Evolutionary conservation across 352 stramenopile genomes (phyloP).

Genomic region (Blastocystis sp.): DNA sequence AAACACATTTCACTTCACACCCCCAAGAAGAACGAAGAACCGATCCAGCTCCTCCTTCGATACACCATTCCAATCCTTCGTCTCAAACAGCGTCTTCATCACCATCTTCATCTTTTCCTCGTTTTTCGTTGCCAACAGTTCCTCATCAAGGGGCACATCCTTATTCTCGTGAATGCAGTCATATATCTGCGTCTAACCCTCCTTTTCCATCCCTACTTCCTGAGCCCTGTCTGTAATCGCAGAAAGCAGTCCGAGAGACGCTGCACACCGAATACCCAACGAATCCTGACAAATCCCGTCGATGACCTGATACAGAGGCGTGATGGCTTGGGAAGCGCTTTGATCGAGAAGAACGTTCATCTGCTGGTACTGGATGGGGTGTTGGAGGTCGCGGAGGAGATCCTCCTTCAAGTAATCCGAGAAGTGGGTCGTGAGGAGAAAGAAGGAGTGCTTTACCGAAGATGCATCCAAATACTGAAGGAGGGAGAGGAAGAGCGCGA

Average conservation of each 20-base stretch:
- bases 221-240: conserved; percentile 37
- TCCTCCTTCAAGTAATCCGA: conserved; percentile 39
- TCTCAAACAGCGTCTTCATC: conserved; percentile 43
- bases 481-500: conserved; percentile 43
- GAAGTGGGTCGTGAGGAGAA: conserved; percentile 60
- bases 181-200: conserved; percentile 26
- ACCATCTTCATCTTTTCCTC: neutral
- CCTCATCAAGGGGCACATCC: neutral
- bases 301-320: conserved; percentile 46
- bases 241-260: neutral
- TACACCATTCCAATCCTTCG: conserved; percentile 42
- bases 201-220: neutral
- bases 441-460: neutral
- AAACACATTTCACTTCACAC: neutral
- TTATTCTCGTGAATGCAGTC: conserved; percentile 55
- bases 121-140: conserved; percentile 12
- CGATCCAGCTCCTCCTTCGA: conserved; percentile 18
- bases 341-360: conserved; percentile 58
- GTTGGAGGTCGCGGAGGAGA: neutral
- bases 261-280: conserved; percentile 43
- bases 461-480: neutral
- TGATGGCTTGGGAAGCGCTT: neutral
- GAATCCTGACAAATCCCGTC: conserved; percentile 58
- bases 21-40: neutral
- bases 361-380: conserved; percentile 10